Conservation (phyloP, 768 basidiomycete genomes). For the Russula sp. region DNA sequence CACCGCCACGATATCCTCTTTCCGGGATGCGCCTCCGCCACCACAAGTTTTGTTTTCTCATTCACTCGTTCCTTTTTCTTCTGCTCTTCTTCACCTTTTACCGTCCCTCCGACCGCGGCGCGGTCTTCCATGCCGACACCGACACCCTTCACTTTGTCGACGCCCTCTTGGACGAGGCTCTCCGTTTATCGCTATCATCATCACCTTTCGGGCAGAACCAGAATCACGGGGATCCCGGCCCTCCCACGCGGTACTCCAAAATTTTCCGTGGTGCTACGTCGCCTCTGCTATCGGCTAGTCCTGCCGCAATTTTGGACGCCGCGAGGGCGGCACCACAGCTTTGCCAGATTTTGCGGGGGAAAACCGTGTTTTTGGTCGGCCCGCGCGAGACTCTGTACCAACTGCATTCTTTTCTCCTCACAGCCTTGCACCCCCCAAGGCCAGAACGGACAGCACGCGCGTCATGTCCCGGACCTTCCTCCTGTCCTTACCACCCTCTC, state of each 20-base stretch:
- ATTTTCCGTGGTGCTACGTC: neutral
- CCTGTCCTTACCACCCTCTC: slow-evolving; percentile 16
- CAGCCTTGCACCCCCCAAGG: neutral
- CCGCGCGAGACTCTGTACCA: slow-evolving; percentile 13
- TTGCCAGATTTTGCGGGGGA: slow-evolving; percentile 9
- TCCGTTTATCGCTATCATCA: neutral
- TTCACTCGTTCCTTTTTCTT: neutral
- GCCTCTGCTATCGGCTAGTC: neutral
- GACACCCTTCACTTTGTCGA: neutral
- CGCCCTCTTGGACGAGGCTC: slow-evolving; percentile 7
- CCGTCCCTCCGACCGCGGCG: neutral
- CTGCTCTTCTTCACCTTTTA: neutral
- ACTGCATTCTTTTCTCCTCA: slow-evolving; percentile 12
- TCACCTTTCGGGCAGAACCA: neutral
- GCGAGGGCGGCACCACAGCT: neutral
- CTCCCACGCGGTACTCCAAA: neutral
- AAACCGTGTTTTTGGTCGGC: slow-evolving; percentile 8
- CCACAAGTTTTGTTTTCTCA: neutral
- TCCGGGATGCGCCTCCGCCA: neutral
- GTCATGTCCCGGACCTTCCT: slow-evolving; percentile 12
- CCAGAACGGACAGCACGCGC: neutral
- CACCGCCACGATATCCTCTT: too few species aligned
- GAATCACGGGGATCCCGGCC: neutral
- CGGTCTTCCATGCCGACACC: neutral
- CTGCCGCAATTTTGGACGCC: neutral